Percentiles rank a stretch among this genome's conserved stretches.
phyloP scores from a whole-genome alignment of 306 rosid genomes.

The Prunus mongolica region DNA sequence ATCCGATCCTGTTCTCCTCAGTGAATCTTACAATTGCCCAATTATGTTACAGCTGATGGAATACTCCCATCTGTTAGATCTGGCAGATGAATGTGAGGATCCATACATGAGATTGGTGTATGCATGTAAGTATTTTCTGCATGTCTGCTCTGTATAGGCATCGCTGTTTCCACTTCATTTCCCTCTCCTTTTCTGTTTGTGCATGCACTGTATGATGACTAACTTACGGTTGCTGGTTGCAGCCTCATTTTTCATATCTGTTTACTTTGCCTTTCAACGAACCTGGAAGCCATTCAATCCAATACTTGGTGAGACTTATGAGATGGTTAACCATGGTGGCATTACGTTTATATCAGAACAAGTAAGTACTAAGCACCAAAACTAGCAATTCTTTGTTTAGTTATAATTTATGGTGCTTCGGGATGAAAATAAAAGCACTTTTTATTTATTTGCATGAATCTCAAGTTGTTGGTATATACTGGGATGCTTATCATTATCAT shows the following conservation, averaged over 20 bases:
- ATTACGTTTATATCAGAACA: slow-evolving; percentile 80
- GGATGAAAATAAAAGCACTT: not conserved
- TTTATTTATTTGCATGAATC: not conserved
- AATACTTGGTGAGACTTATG: slow-evolving; percentile 94
- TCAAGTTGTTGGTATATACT: not conserved
- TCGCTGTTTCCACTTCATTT: not conserved
- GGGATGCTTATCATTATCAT: not conserved
- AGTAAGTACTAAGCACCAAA: slow-evolving; percentile 37
- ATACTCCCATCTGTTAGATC: slow-evolving; percentile 77
- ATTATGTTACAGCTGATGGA: slow-evolving; percentile 71
- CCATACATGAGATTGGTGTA: slow-evolving; percentile 77
- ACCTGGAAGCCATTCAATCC: slow-evolving; percentile 99
- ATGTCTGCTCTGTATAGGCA: not conserved
- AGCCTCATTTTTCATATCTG: slow-evolving; percentile 96
- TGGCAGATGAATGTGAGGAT: slow-evolving; percentile 88
- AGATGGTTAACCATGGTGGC: slow-evolving; percentile 76
- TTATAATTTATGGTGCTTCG: not conserved
- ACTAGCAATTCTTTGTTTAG: not conserved
- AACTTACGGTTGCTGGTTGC: slow-evolving; percentile 19
- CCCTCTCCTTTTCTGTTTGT: not conserved
- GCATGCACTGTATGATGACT: slow-evolving; percentile 2
- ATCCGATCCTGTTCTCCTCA: not conserved
- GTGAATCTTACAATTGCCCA: slow-evolving; percentile 11
- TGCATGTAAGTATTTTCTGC: slow-evolving; percentile 50
- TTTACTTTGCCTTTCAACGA: slow-evolving; percentile 83